A percentile compares a stretch with the other conserved stretches of the same genome.
Conservation (phyloP, 1,284 basidiomycete genomes). For the Trametes sp. region DNA sequence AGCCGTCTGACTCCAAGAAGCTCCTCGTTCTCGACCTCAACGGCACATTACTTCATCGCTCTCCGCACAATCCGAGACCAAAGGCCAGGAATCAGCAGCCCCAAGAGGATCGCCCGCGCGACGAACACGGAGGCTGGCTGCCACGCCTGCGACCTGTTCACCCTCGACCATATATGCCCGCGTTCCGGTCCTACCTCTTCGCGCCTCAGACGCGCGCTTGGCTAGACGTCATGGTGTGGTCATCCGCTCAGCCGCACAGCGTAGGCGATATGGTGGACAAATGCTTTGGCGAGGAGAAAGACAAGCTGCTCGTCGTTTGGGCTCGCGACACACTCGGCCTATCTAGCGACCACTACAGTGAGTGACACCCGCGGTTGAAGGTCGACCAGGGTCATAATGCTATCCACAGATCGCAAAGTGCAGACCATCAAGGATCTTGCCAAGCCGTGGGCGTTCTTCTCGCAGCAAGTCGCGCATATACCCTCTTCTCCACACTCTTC, state of each 20-base stretch:
- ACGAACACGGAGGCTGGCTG: conserved; percentile 23
- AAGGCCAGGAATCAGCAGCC: conserved; percentile 29
- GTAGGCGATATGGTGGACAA: conserved; percentile 75
- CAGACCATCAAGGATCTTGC: conserved; percentile 80
- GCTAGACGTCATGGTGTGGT: conserved; percentile 89
- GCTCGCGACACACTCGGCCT: conserved; percentile 81
- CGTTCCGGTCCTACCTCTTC: conserved; percentile 72
- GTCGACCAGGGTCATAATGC: neutral
- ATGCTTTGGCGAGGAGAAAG: conserved; percentile 56
- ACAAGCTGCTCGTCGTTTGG: conserved; percentile 72
- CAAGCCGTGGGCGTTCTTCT: conserved; percentile 72
- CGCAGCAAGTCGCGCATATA: conserved; percentile 28
- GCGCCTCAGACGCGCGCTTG: conserved; percentile 60
- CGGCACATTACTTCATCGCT: conserved; percentile 80
- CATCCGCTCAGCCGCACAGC: conserved; percentile 82
- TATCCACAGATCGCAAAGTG: conserved; percentile 62
- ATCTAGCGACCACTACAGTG: conserved; percentile 64
- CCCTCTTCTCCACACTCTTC: conserved; percentile 29
- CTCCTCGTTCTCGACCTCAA: conserved; percentile 86
- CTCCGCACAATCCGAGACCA: conserved; percentile 44
- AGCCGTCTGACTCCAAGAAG: conserved; percentile 57
- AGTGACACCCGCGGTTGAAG: no score
- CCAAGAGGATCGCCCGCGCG: conserved; percentile 21
- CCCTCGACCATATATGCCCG: conserved; percentile 73
- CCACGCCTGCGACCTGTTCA: conserved; percentile 52